Evolutionary conservation across 176 grass and related monocot genomes (phyloP), one percentile per base, ranked within the genome.

Genomic region (Aegilops bicornis): DNA sequence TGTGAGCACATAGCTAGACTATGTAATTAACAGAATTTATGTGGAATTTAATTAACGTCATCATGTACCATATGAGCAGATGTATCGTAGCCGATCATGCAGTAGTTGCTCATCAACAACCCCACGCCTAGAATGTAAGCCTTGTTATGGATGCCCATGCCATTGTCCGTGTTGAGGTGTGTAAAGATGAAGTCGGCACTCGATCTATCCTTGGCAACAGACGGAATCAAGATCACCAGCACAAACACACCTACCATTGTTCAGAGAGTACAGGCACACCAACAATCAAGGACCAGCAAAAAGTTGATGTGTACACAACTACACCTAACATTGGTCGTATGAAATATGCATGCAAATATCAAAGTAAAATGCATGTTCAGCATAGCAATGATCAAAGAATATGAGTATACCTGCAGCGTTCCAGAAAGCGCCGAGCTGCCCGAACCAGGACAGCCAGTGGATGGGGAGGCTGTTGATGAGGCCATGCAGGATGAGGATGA

Each of bases 401-500:
- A 58, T 48, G 48, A 17, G 1, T 27, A 25, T 59, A 87, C 91
- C 91, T 32, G 88, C 10, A 2, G 77, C 12, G 54, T 96, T 96
- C 87, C 89, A 96, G 12, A 88, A 71, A 6, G 82, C 89, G 33
- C 88, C 94, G 14, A 96, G 77, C 3, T 89, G 76, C 2, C 89
- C 87, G 20, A 93, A 88, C 27, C 79, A 78, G 11, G 91, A 88
- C 4, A 96, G 16, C 39, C 79, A 91, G 0, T 35, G 86, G 22
- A 93, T 92, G 14, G 91, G 85, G 31, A 96, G 82, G 52, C 89
- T 90, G 73, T 96, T 96, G 89, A 96, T 93, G 0, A 92, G 79
- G 0, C 84, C 94, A 54, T 93, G 91, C 0, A 87, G 4, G 16
- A 88, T 16, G 5, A 96, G 89, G 62, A 96, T 88, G 14, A 22